These are phyloP conservation scores for Rhododendron williamsianum DNA, from an alignment of 148 eudicot genomes.

Conservation along the genomic window DNA sequence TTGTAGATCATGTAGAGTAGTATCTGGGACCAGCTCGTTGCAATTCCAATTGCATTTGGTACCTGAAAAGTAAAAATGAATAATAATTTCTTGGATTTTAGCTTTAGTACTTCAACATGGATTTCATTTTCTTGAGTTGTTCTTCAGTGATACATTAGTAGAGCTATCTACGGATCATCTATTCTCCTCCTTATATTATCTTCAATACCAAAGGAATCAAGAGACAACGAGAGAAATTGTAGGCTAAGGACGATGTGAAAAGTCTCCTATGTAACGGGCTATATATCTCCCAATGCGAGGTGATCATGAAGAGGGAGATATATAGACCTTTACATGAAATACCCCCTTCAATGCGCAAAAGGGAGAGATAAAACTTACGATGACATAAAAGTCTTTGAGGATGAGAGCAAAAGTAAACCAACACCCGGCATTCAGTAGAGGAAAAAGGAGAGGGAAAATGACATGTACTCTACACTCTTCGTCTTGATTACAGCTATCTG, in stretches of 20 bases:
- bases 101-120: background rate
- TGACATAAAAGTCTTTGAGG: background rate
- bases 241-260: too few relatives aligned
- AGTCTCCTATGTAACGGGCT: too few relatives aligned
- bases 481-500: constrained; percentile 1
- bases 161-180: background rate
- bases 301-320: too few relatives aligned
- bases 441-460: background rate
- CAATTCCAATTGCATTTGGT: constrained; percentile 5
- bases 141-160: background rate
- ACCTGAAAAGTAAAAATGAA: background rate
- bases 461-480: background rate
- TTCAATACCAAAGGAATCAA: too few relatives aligned
- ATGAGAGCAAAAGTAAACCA: background rate
- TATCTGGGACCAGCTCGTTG: background rate
- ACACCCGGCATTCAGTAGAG: background rate
- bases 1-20: background rate
- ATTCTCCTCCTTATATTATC: background rate
- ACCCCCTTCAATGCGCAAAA: too few relatives aligned
- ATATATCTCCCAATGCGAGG: too few relatives aligned
- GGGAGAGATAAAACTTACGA: background rate
- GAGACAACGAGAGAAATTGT: too few relatives aligned
- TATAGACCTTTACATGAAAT: too few relatives aligned
- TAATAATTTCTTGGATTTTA: background rate
- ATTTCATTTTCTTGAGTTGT: background rate